Conservation (phyloP, 257 asterid species). For the Avicennia marina region DNA sequence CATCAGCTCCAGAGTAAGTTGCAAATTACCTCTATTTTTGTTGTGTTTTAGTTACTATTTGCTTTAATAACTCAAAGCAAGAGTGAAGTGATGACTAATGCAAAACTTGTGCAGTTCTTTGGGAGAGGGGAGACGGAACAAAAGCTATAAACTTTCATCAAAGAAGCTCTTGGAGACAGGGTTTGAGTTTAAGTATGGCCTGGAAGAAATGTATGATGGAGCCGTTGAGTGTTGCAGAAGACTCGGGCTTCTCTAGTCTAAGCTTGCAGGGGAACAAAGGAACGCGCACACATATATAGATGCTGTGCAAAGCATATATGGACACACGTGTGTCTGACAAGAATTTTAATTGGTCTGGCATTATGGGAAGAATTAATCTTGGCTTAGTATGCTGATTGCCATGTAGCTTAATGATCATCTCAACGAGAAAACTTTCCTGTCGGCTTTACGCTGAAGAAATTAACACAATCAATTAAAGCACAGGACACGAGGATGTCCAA, state of each 20-base stretch:
- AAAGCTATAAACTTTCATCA: constrained; percentile 4
- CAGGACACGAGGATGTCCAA: too few relatives aligned
- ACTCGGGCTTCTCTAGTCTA: constrained; percentile 21
- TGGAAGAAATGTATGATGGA: constrained; percentile 43
- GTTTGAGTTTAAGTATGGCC: constrained; percentile 28
- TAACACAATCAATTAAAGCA: too few relatives aligned
- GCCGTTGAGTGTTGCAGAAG: constrained; percentile 34
- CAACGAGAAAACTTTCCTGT: too few relatives aligned
- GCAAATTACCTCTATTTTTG: not conserved
- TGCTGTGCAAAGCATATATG: too few relatives aligned
- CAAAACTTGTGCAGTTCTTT: not conserved
- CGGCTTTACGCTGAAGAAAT: too few relatives aligned
- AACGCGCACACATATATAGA: too few relatives aligned
- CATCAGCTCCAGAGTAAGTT: constrained; percentile 23
- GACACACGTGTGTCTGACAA: not conserved
- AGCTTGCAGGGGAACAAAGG: too few relatives aligned
- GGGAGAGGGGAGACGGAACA: not conserved
- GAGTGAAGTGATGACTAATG: not conserved
- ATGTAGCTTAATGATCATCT: too few relatives aligned
- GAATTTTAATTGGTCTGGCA: too few relatives aligned
- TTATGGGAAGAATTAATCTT: too few relatives aligned
- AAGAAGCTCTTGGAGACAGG: constrained; percentile 39
- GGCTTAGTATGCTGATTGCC: too few relatives aligned
- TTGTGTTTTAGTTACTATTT: not conserved
- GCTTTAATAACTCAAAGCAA: not conserved